Evolutionary conservation across 257 asterid species (phyloP).

Genomic region (Salvia miltiorrhiza): DNA sequence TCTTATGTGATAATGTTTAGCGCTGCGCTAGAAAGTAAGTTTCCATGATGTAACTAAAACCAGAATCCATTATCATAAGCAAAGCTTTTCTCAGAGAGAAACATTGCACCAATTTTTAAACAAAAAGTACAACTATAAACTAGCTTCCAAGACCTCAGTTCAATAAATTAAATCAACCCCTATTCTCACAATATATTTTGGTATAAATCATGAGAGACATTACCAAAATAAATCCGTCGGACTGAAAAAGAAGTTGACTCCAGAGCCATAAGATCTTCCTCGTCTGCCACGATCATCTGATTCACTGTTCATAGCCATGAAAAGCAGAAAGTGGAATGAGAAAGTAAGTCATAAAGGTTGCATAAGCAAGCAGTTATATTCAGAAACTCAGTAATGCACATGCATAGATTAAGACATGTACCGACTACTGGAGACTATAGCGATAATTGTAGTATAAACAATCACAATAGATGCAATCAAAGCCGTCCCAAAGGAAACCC

Average conservation of each 20-base stretch:
- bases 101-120: not conserved
- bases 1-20: not conserved
- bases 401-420: constrained; percentile 26
- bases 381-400: constrained; percentile 17
- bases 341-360: not conserved
- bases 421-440: constrained; percentile 81
- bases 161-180: not conserved
- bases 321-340: not conserved
- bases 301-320: constrained; percentile 48
- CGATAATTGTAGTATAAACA: constrained; percentile 82
- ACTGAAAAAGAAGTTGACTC: constrained; percentile 55
- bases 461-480: constrained; percentile 87
- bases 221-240: constrained; percentile 92
- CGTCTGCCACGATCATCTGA: constrained; percentile 86
- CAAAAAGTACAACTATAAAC: not conserved
- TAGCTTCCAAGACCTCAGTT: constrained; percentile 8
- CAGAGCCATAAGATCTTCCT: constrained; percentile 64
- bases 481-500: constrained; percentile 98
- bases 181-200: not conserved
- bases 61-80: not conserved
- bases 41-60: not conserved
- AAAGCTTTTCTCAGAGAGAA: constrained; percentile 1
- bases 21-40: not conserved
- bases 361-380: not conserved
- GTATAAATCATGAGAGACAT: constrained; percentile 16